Evolutionary conservation across 2,329 filamentous ascomycete genomes (phyloP).

Genomic region (Botrytis pseudocinerea): DNA sequence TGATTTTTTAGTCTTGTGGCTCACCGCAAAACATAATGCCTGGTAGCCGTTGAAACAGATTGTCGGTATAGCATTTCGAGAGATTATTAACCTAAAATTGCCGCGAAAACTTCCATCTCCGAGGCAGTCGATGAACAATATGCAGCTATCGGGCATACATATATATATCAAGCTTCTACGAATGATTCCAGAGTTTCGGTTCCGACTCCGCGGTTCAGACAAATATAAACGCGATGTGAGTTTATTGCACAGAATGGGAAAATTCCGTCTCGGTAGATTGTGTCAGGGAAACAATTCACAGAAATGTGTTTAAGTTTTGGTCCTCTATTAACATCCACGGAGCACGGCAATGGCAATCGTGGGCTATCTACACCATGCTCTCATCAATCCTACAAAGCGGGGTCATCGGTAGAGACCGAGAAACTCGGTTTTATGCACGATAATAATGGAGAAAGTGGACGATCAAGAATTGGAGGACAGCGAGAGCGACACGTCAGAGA

Average conservation of each 20-base stretch:
- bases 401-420: slow-evolving; percentile 3
- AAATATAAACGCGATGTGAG: background rate
- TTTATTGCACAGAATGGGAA: background rate
- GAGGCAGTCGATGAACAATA: background rate
- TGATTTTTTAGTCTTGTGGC: background rate
- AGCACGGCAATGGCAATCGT: background rate
- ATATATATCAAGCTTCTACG: background rate
- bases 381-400: slow-evolving; percentile 10
- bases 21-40: background rate
- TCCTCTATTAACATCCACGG: background rate
- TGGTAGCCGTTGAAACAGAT: background rate
- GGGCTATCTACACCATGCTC: background rate
- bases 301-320: background rate
- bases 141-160: background rate
- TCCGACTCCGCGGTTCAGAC: background rate
- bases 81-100: background rate
- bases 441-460: slow-evolving; percentile 19
- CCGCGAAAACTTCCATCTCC: background rate
- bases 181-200: background rate
- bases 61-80: background rate
- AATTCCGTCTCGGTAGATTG: background rate
- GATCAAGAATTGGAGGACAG: slow-evolving; percentile 10
- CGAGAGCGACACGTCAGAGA: slow-evolving; percentile 21
- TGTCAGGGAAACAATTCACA: background rate
- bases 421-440: slow-evolving; percentile 16